Evolutionary conservation across 2,329 filamentous ascomycete species (phyloP).

Genomic region (Mycosphaerelloides madeirae): DNA sequence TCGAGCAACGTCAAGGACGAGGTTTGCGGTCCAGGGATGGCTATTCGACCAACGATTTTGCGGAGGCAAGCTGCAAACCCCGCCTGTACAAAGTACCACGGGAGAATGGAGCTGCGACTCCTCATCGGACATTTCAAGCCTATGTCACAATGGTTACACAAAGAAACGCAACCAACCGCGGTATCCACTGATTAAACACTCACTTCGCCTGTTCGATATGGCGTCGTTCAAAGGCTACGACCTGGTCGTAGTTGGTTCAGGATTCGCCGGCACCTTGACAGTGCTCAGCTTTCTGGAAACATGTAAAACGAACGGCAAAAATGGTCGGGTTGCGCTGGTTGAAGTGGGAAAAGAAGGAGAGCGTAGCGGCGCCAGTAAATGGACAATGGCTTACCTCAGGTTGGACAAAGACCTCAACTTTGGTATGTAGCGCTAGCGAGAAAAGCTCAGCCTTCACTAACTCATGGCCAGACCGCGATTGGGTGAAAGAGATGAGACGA

Average conservation of each 20-base stretch:
- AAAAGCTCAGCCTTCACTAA: background rate
- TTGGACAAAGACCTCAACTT: constrained; percentile 37
- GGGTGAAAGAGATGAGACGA: constrained; percentile 34
- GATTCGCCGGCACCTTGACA: constrained; percentile 39
- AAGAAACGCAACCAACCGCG: too few species aligned
- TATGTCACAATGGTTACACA: too few species aligned
- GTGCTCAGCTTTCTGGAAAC: constrained; percentile 40
- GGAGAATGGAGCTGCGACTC: too few species aligned
- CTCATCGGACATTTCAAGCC: too few species aligned
- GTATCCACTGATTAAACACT: too few species aligned
- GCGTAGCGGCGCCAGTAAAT: constrained; percentile 38
- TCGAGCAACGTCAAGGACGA: too few species aligned
- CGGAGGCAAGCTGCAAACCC: too few species aligned
- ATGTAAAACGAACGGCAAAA: constrained; percentile 33
- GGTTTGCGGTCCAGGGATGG: too few species aligned
- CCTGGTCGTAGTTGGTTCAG: constrained; percentile 38
- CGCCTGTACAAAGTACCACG: too few species aligned
- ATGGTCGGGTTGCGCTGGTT: constrained; percentile 37
- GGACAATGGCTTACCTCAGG: constrained; percentile 42
- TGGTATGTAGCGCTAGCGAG: constrained; percentile 9
- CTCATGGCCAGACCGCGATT: constrained; percentile 27
- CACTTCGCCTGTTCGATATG: constrained; percentile 15
- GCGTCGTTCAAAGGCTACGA: constrained; percentile 33
- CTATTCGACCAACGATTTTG: too few species aligned
- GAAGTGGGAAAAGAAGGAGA: constrained; percentile 39